These are phyloP conservation scores for Pinus albicaulis DNA, from an alignment of 75 land plant species.

Conservation along the genomic window DNA sequence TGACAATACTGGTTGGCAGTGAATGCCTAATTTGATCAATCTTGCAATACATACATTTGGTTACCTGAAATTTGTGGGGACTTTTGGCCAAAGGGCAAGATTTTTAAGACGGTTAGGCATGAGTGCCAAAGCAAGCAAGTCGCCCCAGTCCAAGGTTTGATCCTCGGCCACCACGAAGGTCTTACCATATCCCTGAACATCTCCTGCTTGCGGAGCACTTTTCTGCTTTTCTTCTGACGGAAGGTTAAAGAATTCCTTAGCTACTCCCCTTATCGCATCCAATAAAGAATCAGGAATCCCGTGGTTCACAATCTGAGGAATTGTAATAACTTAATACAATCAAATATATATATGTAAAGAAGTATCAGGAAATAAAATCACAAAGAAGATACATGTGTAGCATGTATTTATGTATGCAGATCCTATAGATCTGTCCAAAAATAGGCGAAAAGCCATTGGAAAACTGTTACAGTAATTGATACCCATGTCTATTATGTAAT, in stretches of 20 bases:
- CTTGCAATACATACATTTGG: neutral
- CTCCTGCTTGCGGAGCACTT: slow-evolving; percentile 13
- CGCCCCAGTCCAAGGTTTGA: slow-evolving; percentile 38
- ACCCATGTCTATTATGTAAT: too few species aligned
- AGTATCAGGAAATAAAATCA: too few species aligned
- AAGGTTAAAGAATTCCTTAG: slow-evolving; percentile 27
- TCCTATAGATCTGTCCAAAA: too few species aligned
- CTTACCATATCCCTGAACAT: slow-evolving; percentile 39
- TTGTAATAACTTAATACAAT: too few species aligned
- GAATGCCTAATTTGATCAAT: too few species aligned
- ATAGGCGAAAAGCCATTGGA: too few species aligned
- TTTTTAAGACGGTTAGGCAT: slow-evolving; percentile 14
- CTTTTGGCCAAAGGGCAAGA: slow-evolving; percentile 10
- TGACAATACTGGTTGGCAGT: neutral
- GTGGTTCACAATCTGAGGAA: neutral
- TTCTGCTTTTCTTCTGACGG: slow-evolving; percentile 30
- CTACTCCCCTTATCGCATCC: slow-evolving; percentile 13
- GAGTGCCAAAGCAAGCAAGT: slow-evolving; percentile 18
- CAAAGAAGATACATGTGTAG: too few species aligned
- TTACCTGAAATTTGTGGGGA: slow-evolving; percentile 28
- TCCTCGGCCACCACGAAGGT: slow-evolving; percentile 29
- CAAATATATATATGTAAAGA: too few species aligned
- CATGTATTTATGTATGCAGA: too few species aligned
- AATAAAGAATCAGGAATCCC: slow-evolving; percentile 1
- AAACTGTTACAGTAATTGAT: too few species aligned